Evolutionary conservation across 139 green algal species (phyloP), one percentile per base, ranked within the genome.

Genomic region (Klebsormidium nitens): DNA sequence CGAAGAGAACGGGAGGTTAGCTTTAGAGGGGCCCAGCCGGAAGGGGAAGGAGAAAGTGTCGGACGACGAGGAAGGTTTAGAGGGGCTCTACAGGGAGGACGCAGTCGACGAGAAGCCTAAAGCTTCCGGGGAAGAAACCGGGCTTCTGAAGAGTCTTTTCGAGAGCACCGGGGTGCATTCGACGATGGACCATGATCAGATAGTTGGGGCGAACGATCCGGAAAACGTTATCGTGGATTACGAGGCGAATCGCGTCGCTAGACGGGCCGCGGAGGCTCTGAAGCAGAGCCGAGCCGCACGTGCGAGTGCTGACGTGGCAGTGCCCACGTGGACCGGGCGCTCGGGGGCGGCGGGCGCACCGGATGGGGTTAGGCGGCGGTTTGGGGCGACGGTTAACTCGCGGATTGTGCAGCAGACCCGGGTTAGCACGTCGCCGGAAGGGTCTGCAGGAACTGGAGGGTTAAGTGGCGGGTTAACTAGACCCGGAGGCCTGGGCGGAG

Each of bases 291-390:
- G 86, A 2, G 14, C 61, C 64, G 36, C 28, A 6, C 39, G 36
- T 5, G 65, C 66, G 23, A 35, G 64, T 6, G 63, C 74, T n/a
- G 71, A 82, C n/a, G 76, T 96, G 28, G 79, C 75, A 56, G 66
- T 79, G 39, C 91, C 91, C 32, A 96, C 91, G 0, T 96, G 91
- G 91, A 96, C 91, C 5, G 91, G 91, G 0, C 63, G 84, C 19
- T 83, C 77, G 17, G 91, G 91, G 1, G 57, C 59, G 14, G 88
- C 84, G 2, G 88, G 84, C 14, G 83, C 76, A 4, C 83, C 85
- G 32, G 23, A 5, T 5, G 32, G 60, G 8, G 6, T 50, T 8
- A n/a, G 32, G 17, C 59, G 26, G 8, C 5, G 66, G 34, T 74
- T 74, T 56, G 66, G 66, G 17, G 17, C 17, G 17, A 64, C 56